Base-by-base conservation (phyloP, 2,329 filamentous ascomycete species). In the Colletotrichum sp. region DNA sequence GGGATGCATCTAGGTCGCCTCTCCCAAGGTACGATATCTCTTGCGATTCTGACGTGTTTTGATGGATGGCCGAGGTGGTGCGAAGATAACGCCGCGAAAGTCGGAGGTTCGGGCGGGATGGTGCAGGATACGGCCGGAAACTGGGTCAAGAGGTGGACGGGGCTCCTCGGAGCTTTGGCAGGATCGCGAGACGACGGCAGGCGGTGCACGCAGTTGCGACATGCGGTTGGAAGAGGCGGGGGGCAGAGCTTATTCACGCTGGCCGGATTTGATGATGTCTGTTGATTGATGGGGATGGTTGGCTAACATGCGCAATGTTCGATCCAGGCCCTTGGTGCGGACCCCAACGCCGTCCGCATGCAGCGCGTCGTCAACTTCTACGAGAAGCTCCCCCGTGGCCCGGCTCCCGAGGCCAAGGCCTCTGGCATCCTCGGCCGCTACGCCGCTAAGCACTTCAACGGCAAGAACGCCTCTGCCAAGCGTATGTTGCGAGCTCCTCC, bases 301-400 rank as follows among this genome's bases (percentile, higher is more conserved):
- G 80, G 83, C 87, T 89, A 81, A 89, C 81, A 79, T 71, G 75
- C 77, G 43, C 10, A 16, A 64, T 24, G 67, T 38, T 78, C 64
- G 58, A 62, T 76, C 85, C 85, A 98, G 97, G 96, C 95, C 82
- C 96, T 99, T 85, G 96, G 97, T 84, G 94, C 94, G 85, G 96
- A 96, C 81, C 95, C 96, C 85, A 96, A 98, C 92, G 97, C 97
- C 84, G 92, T 96, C 84, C 95, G 96, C 86, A 98, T 99, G 97
- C 94, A 98, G 87, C 95, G 96, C 83, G 96, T 99, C 81, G 96
- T 98, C 87, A 95, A 92, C 89, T 98, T 99, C 92, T 99, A 99
- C 92, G 95, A 97, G 90, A 97, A 96, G 88, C 95, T 99, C 76
- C 97, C 97, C 84, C 95, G 96, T 84, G 97, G 97, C 81, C 87